Evolutionary conservation across 768 basidiomycete species (phyloP), one percentile per base, ranked within the genome.

Genomic region (Grammothele lineata): DNA sequence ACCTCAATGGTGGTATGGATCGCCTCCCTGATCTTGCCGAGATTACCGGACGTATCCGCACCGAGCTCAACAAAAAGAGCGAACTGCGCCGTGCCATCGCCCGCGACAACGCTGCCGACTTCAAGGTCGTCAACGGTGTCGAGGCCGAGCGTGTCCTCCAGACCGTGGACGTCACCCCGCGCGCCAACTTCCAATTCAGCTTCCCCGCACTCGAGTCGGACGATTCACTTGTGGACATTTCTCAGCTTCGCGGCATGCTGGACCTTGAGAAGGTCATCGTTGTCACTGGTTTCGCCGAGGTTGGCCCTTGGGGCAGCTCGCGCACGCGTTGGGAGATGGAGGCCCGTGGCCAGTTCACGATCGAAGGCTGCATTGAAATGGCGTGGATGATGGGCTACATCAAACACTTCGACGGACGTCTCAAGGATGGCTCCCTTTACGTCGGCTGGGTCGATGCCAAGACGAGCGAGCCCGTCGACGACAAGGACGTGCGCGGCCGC

Each of bases 281-380:
- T 47, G 75, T 97, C 61, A 95, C 96, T 36, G 96, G 96, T 51
- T 98, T 91, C 65, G 95, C 88, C 25, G 96, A 99, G 66, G 92
- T 98, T 41, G 88, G 96, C 2, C 96, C 96, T 11, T 99, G 95
- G 94, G 96, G 96, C 55, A 93, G 91, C 62, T 88, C 95, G 14
- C 83, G 96, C 49, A 99, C 96, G 2, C 83, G 96, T 49, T 99
- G 96, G 96, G 96, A 99, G 72, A 98, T 99, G 93, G 96, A 99
- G 64, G 94, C 93, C 37, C 78, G 83, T 37, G 95, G 96, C n/a
- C 85, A 95, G 61, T 87, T 98, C 67, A 93, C 94, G 1, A 94
- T 98, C 57, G 87, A 96, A 66, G 96, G 96, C 17, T 92, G 91
- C 61, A 96, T 99, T 60, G 96, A 99, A 72, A 95, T 99, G 89